Conservation (phyloP, 164 flowering plant species). For the Sedum album region DNA sequence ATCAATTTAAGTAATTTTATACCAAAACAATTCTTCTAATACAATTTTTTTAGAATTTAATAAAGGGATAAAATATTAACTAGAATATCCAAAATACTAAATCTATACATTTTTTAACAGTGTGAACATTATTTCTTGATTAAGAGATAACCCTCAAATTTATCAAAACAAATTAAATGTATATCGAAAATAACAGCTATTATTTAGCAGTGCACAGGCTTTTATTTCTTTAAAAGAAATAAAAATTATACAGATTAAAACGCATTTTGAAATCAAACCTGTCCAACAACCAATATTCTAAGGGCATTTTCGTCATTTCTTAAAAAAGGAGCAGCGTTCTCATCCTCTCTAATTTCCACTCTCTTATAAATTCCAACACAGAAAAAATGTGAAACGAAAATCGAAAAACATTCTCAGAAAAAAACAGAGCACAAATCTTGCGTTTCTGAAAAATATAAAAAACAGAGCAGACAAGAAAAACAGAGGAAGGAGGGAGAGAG, state of each 20-base stretch:
- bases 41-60: too few species aligned
- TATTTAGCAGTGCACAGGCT: neutral
- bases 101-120: neutral
- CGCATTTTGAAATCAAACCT: neutral
- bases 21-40: too few species aligned
- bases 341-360: neutral
- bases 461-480: conserved; percentile 10
- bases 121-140: neutral
- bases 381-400: neutral
- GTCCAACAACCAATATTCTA: neutral
- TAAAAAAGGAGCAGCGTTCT: neutral
- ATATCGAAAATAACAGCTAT: neutral
- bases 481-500: conserved; percentile 8
- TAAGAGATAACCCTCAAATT: neutral
- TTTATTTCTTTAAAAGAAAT: neutral
- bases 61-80: too few species aligned
- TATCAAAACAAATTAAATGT: neutral
- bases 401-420: conserved; percentile 3
- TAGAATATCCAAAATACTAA: neutral
- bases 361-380: neutral
- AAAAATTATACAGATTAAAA: neutral
- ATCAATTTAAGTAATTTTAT: too few species aligned
- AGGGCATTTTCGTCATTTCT: neutral
- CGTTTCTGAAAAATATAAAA: neutral
- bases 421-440: conserved; percentile 8